phyloP scores from a whole-genome alignment of 139 green algal species.

The Micromonas pusilla region DNA sequence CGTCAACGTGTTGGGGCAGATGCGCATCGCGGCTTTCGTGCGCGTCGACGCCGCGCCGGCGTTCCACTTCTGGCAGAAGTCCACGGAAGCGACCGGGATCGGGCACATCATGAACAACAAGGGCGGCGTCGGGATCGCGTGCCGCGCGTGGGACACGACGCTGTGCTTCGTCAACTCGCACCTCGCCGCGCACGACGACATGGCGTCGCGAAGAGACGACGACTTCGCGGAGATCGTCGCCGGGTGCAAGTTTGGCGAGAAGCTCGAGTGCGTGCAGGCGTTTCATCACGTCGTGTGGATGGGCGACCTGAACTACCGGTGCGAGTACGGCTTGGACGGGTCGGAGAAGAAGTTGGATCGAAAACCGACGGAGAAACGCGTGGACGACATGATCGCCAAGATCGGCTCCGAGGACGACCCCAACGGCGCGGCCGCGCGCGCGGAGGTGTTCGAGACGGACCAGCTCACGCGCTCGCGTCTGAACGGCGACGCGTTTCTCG shows the following conservation, averaged over 20 bases:
- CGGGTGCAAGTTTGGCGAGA: not conserved
- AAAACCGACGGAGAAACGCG: conserved; percentile 34
- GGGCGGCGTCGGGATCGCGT: conserved; percentile 44
- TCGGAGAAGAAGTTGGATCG: not conserved
- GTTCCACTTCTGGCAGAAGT: not conserved
- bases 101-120: conserved; percentile 50
- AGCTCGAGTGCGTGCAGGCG: not conserved
- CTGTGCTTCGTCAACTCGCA: conserved; percentile 59
- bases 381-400: conserved; percentile 32
- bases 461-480: conserved; percentile 45
- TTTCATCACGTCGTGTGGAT: conserved; percentile 38
- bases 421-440: not conserved
- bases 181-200: conserved; percentile 26
- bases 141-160: conserved; percentile 47
- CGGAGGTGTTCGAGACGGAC: conserved; percentile 20
- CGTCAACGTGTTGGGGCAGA: not conserved
- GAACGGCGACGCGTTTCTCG: conserved; percentile 42
- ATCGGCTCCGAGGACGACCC: too few species aligned
- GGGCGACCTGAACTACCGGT: conserved; percentile 39
- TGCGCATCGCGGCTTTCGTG: conserved; percentile 20
- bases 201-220: not conserved
- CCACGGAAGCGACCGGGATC: conserved; percentile 36
- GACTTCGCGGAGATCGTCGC: not conserved
- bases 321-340: not conserved
- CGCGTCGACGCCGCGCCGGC: conserved; percentile 10